Percentiles rank a stretch among this genome's conserved stretches.
phyloP scores from a whole-genome alignment of 1,284 basidiomycete genomes.

The Leccinum variabile region DNA sequence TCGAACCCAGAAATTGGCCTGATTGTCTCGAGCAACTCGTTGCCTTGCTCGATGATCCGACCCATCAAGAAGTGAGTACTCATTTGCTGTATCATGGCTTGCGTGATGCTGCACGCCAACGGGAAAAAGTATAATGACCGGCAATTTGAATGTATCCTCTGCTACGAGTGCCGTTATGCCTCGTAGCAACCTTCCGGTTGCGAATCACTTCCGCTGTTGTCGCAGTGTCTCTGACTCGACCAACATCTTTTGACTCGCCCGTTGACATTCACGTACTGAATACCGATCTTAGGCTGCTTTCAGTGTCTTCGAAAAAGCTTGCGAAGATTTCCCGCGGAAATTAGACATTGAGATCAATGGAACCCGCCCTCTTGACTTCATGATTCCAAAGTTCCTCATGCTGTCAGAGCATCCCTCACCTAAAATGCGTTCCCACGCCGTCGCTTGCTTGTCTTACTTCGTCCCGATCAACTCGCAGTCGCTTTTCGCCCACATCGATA shows the following conservation, averaged over 20 bases:
- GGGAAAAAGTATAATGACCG: conserved; percentile 1
- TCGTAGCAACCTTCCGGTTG: not conserved
- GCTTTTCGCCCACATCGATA: conserved; percentile 89
- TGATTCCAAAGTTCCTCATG: conserved; percentile 93
- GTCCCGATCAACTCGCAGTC: conserved; percentile 81
- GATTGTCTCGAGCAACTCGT: conserved; percentile 87
- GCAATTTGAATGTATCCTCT: conserved; percentile 1
- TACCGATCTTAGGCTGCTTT: conserved; percentile 75
- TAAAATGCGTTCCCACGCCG: conserved; percentile 91
- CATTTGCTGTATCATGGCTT: not conserved
- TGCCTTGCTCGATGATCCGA: conserved; percentile 73
- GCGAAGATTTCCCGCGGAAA: conserved; percentile 95
- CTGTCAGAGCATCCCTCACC: conserved; percentile 81
- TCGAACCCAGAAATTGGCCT: conserved; percentile 90
- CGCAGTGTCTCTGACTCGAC: conserved; percentile 3
- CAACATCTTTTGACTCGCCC: conserved; percentile 12
- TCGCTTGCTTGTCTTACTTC: conserved; percentile 94
- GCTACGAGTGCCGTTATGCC: conserved; percentile 9
- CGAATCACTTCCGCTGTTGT: conserved; percentile 5
- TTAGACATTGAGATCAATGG: conserved; percentile 92
- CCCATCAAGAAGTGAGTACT: conserved; percentile 79
- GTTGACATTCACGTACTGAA: conserved; percentile 24
- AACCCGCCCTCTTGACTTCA: conserved; percentile 84
- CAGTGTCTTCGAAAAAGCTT: conserved; percentile 92
- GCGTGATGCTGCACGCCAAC: not conserved